A percentile compares a stretch with the other conserved stretches of the same genome.
These are phyloP conservation scores for Cladorrhinum sp. DNA, from an alignment of 2,329 filamentous ascomycete species.

Conservation along the genomic window DNA sequence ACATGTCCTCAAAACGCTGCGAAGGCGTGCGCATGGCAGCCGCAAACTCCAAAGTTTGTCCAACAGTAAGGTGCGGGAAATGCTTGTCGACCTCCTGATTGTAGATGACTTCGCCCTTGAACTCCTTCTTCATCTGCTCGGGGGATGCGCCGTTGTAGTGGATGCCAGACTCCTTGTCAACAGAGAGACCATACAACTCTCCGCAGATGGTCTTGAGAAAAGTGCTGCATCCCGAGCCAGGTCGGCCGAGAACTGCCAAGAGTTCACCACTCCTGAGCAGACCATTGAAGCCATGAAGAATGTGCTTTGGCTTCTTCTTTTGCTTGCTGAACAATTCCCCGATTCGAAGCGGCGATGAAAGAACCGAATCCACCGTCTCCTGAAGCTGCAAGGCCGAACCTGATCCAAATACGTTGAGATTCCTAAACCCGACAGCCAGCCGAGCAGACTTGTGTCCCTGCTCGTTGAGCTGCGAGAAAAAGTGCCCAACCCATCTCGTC, in stretches of 20 bases:
- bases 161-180: constrained; percentile 49
- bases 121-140: constrained; percentile 54
- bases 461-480: constrained; percentile 45
- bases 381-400: constrained; percentile 67
- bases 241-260: constrained; percentile 65
- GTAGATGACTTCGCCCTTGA: constrained; percentile 66
- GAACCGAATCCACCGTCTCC: constrained; percentile 58
- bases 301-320: constrained; percentile 51
- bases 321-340: constrained; percentile 47
- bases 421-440: constrained; percentile 61
- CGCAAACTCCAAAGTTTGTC: constrained; percentile 71
- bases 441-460: constrained; percentile 52
- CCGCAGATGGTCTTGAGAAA: constrained; percentile 60
- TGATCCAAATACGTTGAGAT: constrained; percentile 64
- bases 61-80: constrained; percentile 74
- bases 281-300: constrained; percentile 63
- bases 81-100: constrained; percentile 75
- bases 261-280: constrained; percentile 63
- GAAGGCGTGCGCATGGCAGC: constrained; percentile 65
- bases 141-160: constrained; percentile 62
- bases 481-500: constrained; percentile 40
- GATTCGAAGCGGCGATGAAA: constrained; percentile 55
- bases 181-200: constrained; percentile 55
- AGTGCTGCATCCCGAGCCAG: constrained; percentile 62
- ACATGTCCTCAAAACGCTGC: constrained; percentile 60